Conservation (phyloP, 495 filamentous ascomycete species). For the Penicillium lividum region DNA sequence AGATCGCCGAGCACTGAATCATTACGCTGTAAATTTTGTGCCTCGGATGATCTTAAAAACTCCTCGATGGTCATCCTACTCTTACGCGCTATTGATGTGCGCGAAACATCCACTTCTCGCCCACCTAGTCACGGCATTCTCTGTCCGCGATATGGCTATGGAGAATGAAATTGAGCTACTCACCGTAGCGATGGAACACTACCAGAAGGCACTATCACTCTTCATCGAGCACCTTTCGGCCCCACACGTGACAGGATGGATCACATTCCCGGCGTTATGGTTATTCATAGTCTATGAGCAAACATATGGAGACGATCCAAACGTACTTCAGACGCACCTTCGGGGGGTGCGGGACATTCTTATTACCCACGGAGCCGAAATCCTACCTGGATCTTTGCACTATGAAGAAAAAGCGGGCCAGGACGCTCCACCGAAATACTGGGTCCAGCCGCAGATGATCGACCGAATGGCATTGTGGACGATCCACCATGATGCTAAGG, state of each 20-base stretch:
- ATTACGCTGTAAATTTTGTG: background rate
- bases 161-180: background rate
- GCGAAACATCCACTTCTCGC: background rate
- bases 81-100: background rate
- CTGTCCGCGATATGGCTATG: background rate
- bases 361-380: background rate
- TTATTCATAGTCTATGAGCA: background rate
- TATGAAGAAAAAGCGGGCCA: background rate
- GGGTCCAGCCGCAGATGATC: background rate
- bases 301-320: background rate
- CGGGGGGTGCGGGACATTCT: background rate
- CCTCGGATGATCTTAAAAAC: background rate
- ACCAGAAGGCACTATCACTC: background rate
- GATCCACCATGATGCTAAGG: background rate
- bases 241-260: background rate
- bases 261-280: background rate
- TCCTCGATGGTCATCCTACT: background rate
- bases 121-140: background rate
- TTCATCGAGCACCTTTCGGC: background rate
- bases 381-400: background rate
- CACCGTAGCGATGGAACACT: background rate
- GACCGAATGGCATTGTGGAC: background rate
- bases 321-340: background rate
- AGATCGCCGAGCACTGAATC: background rate
- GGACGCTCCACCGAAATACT: background rate